phyloP scores from a whole-genome alignment of 2,329 filamentous ascomycete species.

The Clonostachys solani region DNA sequence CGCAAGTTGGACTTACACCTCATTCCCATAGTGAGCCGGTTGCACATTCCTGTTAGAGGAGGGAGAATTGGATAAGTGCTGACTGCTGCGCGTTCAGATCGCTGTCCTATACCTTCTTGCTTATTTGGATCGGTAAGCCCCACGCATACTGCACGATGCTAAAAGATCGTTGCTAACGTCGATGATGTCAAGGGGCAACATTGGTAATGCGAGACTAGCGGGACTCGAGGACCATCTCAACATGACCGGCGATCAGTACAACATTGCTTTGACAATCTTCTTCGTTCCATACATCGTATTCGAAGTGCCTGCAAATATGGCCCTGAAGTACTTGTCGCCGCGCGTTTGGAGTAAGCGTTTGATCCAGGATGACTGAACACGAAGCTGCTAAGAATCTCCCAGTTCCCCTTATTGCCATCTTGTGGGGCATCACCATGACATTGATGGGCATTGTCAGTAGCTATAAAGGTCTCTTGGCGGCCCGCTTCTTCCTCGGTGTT shows the following conservation, averaged over 20 bases:
- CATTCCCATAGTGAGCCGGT: too few relatives aligned
- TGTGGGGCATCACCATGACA: background rate
- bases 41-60: background rate
- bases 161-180: background rate
- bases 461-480: slow-evolving; percentile 14
- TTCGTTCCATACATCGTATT: slow-evolving; percentile 1
- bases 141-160: background rate
- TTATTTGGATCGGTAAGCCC: background rate
- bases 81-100: background rate
- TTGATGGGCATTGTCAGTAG: background rate
- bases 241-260: slow-evolving; percentile 16
- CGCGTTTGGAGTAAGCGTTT: slow-evolving; percentile 5
- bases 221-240: slow-evolving; percentile 44
- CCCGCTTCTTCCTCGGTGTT: slow-evolving; percentile 24
- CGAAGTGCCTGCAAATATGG: slow-evolving; percentile 1
- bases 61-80: background rate
- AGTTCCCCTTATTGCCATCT: background rate
- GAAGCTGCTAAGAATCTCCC: background rate
- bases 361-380: too few relatives aligned
- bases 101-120: background rate
- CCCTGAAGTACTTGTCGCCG: background rate
- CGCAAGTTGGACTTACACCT: too few relatives aligned
- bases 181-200: slow-evolving; percentile 3
- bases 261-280: background rate
- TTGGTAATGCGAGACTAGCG: slow-evolving; percentile 2